Evolutionary conservation across 768 basidiomycete genomes (phyloP).

Genomic region (Boletus edulis): DNA sequence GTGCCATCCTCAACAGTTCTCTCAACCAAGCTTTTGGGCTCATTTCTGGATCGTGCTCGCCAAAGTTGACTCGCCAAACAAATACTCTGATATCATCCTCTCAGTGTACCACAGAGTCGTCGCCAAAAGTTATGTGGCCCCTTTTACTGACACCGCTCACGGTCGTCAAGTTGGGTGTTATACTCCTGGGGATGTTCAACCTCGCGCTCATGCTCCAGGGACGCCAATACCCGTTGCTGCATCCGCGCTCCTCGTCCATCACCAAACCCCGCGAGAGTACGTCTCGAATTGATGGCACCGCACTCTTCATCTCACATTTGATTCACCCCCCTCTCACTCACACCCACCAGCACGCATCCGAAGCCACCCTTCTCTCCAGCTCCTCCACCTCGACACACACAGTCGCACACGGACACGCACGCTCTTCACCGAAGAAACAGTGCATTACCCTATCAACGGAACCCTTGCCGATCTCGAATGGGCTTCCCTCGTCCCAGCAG

Average conservation of each 20-base stretch:
- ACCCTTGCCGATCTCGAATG: slow-evolving; percentile 25
- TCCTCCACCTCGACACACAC: slow-evolving; percentile 17
- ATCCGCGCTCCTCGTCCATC: background rate
- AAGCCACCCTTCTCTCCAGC: slow-evolving; percentile 1
- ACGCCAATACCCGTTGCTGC: background rate
- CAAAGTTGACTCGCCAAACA: too few species aligned
- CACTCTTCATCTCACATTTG: background rate
- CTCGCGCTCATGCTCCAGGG: slow-evolving; percentile 7
- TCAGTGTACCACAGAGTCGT: too few species aligned
- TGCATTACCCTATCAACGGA: slow-evolving; percentile 23
- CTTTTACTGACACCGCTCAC: slow-evolving; percentile 4
- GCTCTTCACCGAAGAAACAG: slow-evolving; percentile 25
- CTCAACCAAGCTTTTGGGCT: too few species aligned
- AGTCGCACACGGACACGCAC: background rate
- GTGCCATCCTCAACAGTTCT: too few species aligned
- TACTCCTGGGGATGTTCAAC: slow-evolving; percentile 22
- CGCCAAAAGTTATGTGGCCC: background rate
- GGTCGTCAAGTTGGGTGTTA: slow-evolving; percentile 19
- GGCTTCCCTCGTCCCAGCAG: slow-evolving; percentile 22
- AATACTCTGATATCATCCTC: too few species aligned
- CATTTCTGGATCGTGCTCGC: too few species aligned
- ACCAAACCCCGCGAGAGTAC: slow-evolving; percentile 13
- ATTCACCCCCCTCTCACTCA: too few species aligned
- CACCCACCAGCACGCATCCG: slow-evolving; percentile 12
- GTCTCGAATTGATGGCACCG: too few species aligned